phyloP scores from a whole-genome alignment of 805 yeast genomes.

The Candida parachauliodes region DNA sequence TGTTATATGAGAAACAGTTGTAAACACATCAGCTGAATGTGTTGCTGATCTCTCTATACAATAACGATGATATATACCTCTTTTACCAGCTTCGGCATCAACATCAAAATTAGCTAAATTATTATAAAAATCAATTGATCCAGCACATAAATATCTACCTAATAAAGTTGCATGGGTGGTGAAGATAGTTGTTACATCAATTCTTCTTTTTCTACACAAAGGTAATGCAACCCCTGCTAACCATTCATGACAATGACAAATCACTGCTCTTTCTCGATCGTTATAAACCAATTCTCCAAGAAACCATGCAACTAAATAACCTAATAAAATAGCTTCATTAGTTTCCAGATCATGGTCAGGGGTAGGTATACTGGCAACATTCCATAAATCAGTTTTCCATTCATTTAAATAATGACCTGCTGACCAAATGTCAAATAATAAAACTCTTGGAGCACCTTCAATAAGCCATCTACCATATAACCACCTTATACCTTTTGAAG shows the following conservation, averaged over 20 bases:
- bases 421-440: constrained; percentile 80
- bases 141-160: constrained; percentile 95
- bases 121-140: constrained; percentile 93
- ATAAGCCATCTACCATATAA: constrained; percentile 95
- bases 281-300: constrained; percentile 86
- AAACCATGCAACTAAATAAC: constrained; percentile 95
- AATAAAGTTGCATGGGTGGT: constrained; percentile 96
- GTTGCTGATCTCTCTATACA: constrained; percentile 97
- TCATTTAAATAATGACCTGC: constrained; percentile 71
- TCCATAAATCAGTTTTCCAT: constrained; percentile 95
- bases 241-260: constrained; percentile 97
- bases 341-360: constrained; percentile 87
- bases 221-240: constrained; percentile 96
- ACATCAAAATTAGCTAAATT: constrained; percentile 86
- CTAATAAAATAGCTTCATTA: constrained; percentile 87
- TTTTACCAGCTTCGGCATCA: constrained; percentile 95
- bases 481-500: constrained; percentile 73
- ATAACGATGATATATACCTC: constrained; percentile 96
- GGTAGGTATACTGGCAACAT: constrained; percentile 84
- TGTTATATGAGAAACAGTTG: constrained; percentile 97
- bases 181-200: constrained; percentile 92
- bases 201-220: constrained; percentile 81
- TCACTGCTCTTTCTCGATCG: constrained; percentile 83
- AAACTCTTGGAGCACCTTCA: constrained; percentile 95
- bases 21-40: constrained; percentile 93